These are phyloP conservation scores for Coleophoma eucalyptorum DNA, from an alignment of 2,329 filamentous ascomycete genomes.

Conservation along the genomic window DNA sequence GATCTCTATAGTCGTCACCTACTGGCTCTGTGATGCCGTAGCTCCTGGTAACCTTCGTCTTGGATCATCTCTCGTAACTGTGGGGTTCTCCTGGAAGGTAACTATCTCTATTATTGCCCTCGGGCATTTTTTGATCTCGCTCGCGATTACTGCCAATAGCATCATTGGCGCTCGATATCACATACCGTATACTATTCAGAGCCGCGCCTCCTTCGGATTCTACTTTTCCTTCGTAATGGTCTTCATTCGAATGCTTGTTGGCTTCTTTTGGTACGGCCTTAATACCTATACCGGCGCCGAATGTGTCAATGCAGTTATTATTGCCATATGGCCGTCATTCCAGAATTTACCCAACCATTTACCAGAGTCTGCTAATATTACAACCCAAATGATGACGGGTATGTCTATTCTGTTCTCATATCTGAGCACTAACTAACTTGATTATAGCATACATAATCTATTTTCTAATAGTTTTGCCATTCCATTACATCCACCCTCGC, in stretches of 20 bases:
- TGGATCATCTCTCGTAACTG: slow-evolving; percentile 11
- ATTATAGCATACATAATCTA: slow-evolving; percentile 5
- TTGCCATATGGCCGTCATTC: slow-evolving; percentile 11
- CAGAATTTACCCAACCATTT: slow-evolving; percentile 15
- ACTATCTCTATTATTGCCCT: slow-evolving; percentile 42
- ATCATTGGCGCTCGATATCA: slow-evolving; percentile 31
- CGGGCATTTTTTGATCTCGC: slow-evolving; percentile 33
- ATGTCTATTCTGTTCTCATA: not conserved
- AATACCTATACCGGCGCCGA: slow-evolving; percentile 11
- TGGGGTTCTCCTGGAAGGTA: slow-evolving; percentile 43
- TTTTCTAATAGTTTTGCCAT: slow-evolving; percentile 32
- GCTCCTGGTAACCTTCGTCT: not conserved
- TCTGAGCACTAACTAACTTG: too few relatives aligned
- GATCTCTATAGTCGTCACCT: not conserved
- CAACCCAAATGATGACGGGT: slow-evolving; percentile 8
- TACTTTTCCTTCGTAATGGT: slow-evolving; percentile 11
- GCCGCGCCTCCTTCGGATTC: slow-evolving; percentile 10
- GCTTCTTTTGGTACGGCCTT: slow-evolving; percentile 33
- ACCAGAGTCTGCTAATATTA: slow-evolving; percentile 5
- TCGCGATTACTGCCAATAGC: slow-evolving; percentile 35
- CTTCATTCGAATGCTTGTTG: slow-evolving; percentile 32
- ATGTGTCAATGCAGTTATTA: slow-evolving; percentile 26
- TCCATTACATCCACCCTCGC: slow-evolving; percentile 40
- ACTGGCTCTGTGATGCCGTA: not conserved
- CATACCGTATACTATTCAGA: slow-evolving; percentile 8